These are phyloP conservation scores for Atalantia buxifolia DNA, from an alignment of 345 rosid genomes.

Conservation along the genomic window DNA sequence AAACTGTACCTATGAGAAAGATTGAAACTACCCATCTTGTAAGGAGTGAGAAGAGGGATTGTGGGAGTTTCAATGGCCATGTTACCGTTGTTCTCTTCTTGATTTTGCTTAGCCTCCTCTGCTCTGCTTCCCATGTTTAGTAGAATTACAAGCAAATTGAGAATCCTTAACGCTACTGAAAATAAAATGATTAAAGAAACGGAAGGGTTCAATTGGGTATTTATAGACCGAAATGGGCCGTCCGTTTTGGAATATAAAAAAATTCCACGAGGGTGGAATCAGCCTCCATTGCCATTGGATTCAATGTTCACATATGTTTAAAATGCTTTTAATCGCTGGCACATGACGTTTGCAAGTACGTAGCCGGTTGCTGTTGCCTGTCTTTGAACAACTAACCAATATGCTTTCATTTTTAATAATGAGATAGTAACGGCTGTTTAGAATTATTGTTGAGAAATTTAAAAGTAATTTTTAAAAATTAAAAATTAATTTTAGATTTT, in stretches of 20 bases:
- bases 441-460: too few species aligned
- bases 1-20: constrained; percentile 29
- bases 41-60: constrained; percentile 33
- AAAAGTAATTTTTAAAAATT: too few species aligned
- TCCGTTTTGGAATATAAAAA: not conserved
- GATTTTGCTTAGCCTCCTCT: not conserved
- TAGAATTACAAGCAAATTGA: too few species aligned
- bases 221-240: not conserved
- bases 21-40: constrained; percentile 31
- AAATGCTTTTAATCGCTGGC: too few species aligned
- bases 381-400: too few species aligned
- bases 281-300: not conserved
- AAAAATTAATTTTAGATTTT: too few species aligned
- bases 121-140: not conserved
- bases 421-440: accelerated
- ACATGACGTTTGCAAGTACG: too few species aligned
- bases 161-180: too few species aligned
- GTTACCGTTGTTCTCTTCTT: not conserved
- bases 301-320: not conserved
- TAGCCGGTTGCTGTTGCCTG: too few species aligned
- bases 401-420: too few species aligned
- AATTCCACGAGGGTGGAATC: not conserved
- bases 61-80: not conserved
- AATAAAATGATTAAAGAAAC: too few species aligned
- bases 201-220: not conserved